Conservation (phyloP, 2,329 filamentous ascomycete species). For the Aspergillus arachidicola region DNA sequence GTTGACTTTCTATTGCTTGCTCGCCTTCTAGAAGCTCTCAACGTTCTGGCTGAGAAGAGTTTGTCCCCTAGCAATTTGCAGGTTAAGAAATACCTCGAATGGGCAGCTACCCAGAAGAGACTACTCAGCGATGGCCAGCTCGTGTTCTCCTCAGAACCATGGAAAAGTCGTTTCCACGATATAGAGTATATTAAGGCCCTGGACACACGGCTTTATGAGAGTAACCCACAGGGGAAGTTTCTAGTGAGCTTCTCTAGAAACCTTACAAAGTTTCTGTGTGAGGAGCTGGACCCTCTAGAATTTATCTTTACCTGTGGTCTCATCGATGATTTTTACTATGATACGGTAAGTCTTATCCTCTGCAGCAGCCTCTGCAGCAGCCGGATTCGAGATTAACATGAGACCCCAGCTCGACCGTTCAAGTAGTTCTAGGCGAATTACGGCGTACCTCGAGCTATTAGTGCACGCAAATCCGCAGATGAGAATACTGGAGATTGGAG, state of each 20-base stretch:
- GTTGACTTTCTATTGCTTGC: conserved; percentile 1
- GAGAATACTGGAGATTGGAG: conserved; percentile 20
- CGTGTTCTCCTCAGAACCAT: conserved; percentile 1
- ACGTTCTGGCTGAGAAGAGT: neutral
- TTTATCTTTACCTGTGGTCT: conserved; percentile 1
- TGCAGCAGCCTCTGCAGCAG: neutral
- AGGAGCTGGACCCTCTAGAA: conserved; percentile 5
- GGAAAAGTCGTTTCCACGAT: conserved; percentile 7
- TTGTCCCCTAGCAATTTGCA: neutral
- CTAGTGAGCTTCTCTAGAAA: neutral
- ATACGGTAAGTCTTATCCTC: neutral
- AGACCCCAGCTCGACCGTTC: neutral
- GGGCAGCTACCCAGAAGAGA: conserved; percentile 6
- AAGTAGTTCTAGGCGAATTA: neutral
- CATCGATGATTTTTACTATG: conserved; percentile 8
- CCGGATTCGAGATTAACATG: neutral
- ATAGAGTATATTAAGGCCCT: neutral
- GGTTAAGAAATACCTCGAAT: conserved; percentile 14
- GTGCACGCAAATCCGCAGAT: conserved; percentile 14
- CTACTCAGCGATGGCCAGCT: neutral
- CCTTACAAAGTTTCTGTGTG: conserved; percentile 6
- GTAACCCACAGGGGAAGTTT: neutral
- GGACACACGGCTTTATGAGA: neutral
- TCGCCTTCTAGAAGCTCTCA: neutral
- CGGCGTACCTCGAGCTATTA: conserved; percentile 11